Conservation (phyloP, 1,284 basidiomycete genomes). For the Grifola frondosa region DNA sequence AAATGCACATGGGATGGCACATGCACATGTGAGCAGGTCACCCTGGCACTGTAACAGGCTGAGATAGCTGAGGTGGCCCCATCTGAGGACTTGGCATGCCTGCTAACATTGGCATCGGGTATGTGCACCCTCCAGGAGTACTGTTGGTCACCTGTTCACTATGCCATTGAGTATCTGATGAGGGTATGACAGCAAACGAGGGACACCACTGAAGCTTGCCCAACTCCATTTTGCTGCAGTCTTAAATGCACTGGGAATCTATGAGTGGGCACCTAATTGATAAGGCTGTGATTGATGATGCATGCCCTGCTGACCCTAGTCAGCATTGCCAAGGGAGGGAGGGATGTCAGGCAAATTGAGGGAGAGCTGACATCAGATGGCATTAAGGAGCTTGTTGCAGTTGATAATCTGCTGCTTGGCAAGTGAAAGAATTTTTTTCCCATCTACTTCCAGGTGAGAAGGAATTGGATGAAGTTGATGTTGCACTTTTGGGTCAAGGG, state of each 20-base stretch:
- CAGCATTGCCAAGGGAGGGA: conserved; percentile 38
- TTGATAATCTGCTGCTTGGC: conserved; percentile 37
- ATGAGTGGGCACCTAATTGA: conserved; percentile 43
- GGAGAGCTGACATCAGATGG: conserved; percentile 37
- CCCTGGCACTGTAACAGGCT: conserved; percentile 22
- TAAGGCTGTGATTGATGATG: conserved; percentile 41
- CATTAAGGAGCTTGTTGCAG: conserved; percentile 38
- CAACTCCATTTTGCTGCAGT: conserved; percentile 32
- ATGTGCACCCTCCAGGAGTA: conserved; percentile 45
- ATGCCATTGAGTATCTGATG: conserved; percentile 64
- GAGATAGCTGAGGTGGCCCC: conserved; percentile 48
- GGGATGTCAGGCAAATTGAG: conserved; percentile 41
- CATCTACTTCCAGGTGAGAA: conserved; percentile 49
- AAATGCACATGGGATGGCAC: no score
- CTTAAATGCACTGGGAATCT: conserved; percentile 31
- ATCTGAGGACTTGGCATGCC: conserved; percentile 64
- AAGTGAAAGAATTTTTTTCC: no score
- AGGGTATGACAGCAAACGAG: conserved; percentile 62
- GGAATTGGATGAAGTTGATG: conserved; percentile 22
- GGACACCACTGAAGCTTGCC: conserved; percentile 42
- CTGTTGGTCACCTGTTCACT: conserved; percentile 51
- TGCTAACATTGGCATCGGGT: conserved; percentile 39
- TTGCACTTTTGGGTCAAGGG: no score
- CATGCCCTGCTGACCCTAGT: conserved; percentile 32
- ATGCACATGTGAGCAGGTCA: conserved; percentile 36